A percentile compares a stretch with the other conserved stretches of the same genome.
phyloP scores from a whole-genome alignment of 164 flowering plant genomes.

The Magnolia officinalis region DNA sequence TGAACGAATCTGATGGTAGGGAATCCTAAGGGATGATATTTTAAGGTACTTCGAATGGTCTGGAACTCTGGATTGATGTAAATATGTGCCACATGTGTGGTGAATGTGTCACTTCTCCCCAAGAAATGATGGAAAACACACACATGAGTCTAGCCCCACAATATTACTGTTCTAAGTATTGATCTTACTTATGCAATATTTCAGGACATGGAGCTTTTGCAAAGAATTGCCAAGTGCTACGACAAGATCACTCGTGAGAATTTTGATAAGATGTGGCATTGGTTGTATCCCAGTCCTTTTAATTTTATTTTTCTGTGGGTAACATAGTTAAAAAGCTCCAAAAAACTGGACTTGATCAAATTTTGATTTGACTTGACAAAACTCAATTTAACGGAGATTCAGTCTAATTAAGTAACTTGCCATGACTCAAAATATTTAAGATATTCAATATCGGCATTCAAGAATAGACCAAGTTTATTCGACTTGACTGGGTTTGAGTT shows the following conservation, averaged over 20 bases:
- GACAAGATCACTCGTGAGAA: constrained; percentile 55
- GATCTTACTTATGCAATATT: background rate
- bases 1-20: too few relatives aligned
- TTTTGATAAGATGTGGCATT: constrained; percentile 86
- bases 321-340: too few relatives aligned
- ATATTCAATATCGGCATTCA: too few relatives aligned
- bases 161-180: background rate
- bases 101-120: too few relatives aligned
- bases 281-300: constrained; percentile 81
- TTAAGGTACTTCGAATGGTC: too few relatives aligned
- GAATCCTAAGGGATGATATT: too few relatives aligned
- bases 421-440: too few relatives aligned
- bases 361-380: background rate
- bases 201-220: constrained; percentile 73
- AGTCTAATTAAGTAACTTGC: background rate
- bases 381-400: background rate
- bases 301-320: constrained; percentile 6
- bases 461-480: too few relatives aligned
- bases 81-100: too few relatives aligned
- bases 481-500: too few relatives aligned
- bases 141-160: background rate
- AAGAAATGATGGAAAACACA: too few relatives aligned
- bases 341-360: background rate
- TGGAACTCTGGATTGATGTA: too few relatives aligned
- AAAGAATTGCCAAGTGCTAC: constrained; percentile 61